phyloP scores from a whole-genome alignment of 75 land plant genomes.

The Isoetes taiwanensis region DNA sequence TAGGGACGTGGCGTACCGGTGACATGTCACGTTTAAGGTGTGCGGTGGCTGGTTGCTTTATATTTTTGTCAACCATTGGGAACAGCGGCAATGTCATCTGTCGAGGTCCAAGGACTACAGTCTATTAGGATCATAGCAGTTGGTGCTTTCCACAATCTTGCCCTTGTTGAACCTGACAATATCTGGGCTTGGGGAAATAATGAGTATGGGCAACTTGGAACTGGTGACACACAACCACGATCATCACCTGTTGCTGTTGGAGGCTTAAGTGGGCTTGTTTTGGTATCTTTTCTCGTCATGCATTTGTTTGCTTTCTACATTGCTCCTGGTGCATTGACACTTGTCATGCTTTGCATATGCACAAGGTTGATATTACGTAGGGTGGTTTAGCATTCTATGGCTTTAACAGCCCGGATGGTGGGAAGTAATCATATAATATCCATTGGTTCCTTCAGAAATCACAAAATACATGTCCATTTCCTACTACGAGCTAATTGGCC shows the following conservation, averaged over 20 bases:
- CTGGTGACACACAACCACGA: conserved; percentile 91
- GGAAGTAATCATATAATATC: no score
- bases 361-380: conserved; percentile 85
- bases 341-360: not conserved
- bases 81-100: conserved; percentile 82
- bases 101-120: conserved; percentile 79
- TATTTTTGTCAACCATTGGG: not conserved
- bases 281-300: no score
- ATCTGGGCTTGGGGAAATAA: conserved; percentile 98
- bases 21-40: conserved; percentile 51
- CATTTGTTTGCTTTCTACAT: no score
- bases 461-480: no score
- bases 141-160: conserved; percentile 92
- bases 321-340: no score
- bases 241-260: conserved; percentile 74
- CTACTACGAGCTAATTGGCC: no score
- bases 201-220: conserved; percentile 95
- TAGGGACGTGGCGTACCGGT: conserved; percentile 99
- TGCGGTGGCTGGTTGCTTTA: not conserved
- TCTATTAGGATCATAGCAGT: conserved; percentile 67
- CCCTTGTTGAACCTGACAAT: conserved; percentile 52
- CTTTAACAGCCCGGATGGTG: conserved; percentile 68
- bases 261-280: conserved; percentile 56
- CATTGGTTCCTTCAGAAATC: no score
- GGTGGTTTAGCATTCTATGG: conserved; percentile 98